phyloP scores from a whole-genome alignment of 2,329 filamentous ascomycete genomes.

The Botrytis galanthina region DNA sequence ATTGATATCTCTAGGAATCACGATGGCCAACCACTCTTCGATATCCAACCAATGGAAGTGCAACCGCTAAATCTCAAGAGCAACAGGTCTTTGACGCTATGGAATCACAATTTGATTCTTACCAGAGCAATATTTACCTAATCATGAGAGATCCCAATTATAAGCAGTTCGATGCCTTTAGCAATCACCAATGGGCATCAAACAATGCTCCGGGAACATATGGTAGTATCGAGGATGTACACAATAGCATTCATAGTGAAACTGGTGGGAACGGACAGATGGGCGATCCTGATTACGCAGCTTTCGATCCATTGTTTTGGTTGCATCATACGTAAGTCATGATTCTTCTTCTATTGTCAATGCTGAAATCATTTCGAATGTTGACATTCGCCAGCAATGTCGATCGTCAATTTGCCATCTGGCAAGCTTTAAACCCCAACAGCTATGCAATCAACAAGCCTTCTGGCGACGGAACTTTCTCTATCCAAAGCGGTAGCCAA shows the following conservation, averaged over 20 bases:
- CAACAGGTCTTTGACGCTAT: constrained; percentile 28
- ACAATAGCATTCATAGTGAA: constrained; percentile 63
- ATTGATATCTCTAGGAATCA: constrained; percentile 22
- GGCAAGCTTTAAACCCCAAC: constrained; percentile 70
- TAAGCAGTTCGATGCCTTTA: constrained; percentile 64
- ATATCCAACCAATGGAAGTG: constrained; percentile 28
- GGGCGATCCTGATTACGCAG: constrained; percentile 67
- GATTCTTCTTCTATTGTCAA: rapidly evolving
- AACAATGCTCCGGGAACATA: constrained; percentile 25
- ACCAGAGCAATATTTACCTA: constrained; percentile 31
- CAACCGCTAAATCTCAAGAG: constrained; percentile 28
- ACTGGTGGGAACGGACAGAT: constrained; percentile 58
- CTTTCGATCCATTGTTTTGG: constrained; percentile 67
- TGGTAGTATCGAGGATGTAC: constrained; percentile 54
- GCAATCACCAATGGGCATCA: constrained; percentile 62
- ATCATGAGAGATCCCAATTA: constrained; percentile 51
- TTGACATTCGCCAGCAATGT: constrained; percentile 51
- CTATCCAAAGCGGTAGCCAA: constrained; percentile 51
- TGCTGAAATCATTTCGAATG: rapidly evolving
- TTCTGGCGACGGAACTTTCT: constrained; percentile 59
- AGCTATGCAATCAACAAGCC: constrained; percentile 61
- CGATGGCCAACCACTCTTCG: constrained; percentile 31
- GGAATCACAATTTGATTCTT: constrained; percentile 27
- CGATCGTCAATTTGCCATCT: constrained; percentile 73
- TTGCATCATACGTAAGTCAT: constrained; percentile 31